Percentiles rank a stretch among this genome's conserved stretches.
These are phyloP conservation scores for Pseudocercospora macadamiae DNA, from an alignment of 2,329 filamentous ascomycete genomes.

Conservation along the genomic window DNA sequence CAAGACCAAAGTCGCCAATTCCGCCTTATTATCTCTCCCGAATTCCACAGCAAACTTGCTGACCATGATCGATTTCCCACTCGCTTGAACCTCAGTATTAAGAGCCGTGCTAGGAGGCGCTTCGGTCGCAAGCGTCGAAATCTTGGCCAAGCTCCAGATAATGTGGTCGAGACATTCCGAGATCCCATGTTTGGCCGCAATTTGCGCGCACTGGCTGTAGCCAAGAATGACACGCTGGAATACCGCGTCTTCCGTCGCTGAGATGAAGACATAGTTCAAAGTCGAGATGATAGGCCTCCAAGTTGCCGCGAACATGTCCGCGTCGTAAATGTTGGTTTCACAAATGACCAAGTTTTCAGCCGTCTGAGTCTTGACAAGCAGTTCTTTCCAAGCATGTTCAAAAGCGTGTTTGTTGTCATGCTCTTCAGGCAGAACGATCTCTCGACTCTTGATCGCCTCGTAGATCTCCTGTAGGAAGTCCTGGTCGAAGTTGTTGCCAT, in stretches of 20 bases:
- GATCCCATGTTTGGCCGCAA: conserved; percentile 81
- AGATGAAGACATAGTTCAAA: conserved; percentile 97
- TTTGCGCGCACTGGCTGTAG: conserved; percentile 93
- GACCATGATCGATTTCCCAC: conserved; percentile 92
- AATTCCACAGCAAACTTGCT: conserved; percentile 96
- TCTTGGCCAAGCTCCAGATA: conserved; percentile 83
- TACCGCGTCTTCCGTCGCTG: conserved; percentile 92
- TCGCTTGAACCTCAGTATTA: conserved; percentile 91
- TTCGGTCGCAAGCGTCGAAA: conserved; percentile 82
- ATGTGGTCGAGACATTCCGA: conserved; percentile 91
- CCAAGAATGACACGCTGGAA: conserved; percentile 91
- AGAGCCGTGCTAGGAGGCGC: conserved; percentile 78
- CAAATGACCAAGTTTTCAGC: conserved; percentile 75
- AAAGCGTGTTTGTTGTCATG: conserved; percentile 97
- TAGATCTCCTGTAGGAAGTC: conserved; percentile 87
- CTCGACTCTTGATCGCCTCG: conserved; percentile 85
- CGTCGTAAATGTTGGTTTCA: conserved; percentile 92
- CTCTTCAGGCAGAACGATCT: conserved; percentile 96
- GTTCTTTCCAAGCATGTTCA: conserved; percentile 95
- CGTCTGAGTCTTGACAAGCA: conserved; percentile 80
- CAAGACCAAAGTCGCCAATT: conserved; percentile 90
- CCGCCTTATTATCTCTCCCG: conserved; percentile 88
- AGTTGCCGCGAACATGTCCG: conserved; percentile 94
- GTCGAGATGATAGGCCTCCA: conserved; percentile 96
- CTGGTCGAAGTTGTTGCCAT: conserved; percentile 77